Evolutionary conservation across 2,329 filamentous ascomycete species (phyloP).

Genomic region (Pseudocercospora macadamiae): DNA sequence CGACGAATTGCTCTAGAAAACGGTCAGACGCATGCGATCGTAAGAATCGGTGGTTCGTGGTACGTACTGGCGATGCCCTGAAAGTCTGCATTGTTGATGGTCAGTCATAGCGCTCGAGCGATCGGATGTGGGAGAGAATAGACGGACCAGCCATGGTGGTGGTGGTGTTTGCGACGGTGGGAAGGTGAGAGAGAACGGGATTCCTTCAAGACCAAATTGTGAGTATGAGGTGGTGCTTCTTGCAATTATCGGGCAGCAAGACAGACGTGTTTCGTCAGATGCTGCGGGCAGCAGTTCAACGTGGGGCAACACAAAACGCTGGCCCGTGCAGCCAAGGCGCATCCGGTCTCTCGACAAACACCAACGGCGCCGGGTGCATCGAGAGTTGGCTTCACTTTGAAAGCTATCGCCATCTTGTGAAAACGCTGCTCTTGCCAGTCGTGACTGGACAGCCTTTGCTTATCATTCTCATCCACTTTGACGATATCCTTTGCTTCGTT

Average conservation of each 20-base stretch:
- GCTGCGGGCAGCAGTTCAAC: no score
- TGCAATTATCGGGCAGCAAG: no score
- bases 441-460: neutral
- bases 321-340: no score
- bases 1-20: constrained; percentile 77
- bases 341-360: neutral
- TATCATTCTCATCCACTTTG: no score
- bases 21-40: constrained; percentile 11
- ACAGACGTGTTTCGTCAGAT: no score
- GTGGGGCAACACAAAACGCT: no score
- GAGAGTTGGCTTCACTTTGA: neutral
- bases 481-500: no score
- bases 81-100: constrained; percentile 33
- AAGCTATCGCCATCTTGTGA: neutral
- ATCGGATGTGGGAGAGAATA: neutral
- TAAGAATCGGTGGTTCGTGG: neutral
- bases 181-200: neutral
- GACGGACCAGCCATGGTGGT: constrained; percentile 4
- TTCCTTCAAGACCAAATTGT: neutral
- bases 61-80: constrained; percentile 37
- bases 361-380: neutral
- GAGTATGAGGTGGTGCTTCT: neutral
- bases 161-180: neutral
- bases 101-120: constrained; percentile 9
- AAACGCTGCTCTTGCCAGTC: neutral